Evolutionary conservation across 2,329 filamentous ascomycete species (phyloP).

Genomic region (Aspergillus oerlinghausenensis): DNA sequence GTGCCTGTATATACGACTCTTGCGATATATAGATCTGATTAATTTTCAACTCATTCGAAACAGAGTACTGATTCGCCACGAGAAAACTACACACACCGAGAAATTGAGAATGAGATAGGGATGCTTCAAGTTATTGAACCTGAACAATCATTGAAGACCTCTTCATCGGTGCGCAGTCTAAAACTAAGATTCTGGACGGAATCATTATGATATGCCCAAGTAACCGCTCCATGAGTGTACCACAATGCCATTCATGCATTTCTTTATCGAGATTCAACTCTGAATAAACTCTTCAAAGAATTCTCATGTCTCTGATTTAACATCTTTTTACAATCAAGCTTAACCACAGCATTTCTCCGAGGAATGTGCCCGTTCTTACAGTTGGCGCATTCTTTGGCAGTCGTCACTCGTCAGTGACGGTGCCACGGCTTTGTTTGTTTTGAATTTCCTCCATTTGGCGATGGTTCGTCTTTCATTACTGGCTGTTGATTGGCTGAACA

Average conservation of each 20-base stretch:
- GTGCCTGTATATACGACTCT: not conserved
- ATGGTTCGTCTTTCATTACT: not conserved
- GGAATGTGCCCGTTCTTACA: not conserved
- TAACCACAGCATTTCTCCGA: not conserved
- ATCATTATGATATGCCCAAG: too few species aligned
- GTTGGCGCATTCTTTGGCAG: not conserved
- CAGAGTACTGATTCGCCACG: not conserved
- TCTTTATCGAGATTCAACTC: not conserved
- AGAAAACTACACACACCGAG: not conserved
- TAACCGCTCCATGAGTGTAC: not conserved
- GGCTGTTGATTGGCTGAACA: not conserved
- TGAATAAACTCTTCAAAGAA: not conserved
- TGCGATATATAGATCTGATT: not conserved
- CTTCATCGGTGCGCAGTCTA: not conserved
- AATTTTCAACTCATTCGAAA: not conserved
- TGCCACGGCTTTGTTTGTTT: not conserved
- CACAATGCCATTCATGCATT: not conserved
- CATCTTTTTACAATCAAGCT: not conserved
- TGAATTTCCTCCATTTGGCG: slow-evolving; percentile 13
- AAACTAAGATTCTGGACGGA: not conserved
- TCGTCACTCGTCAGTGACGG: not conserved
- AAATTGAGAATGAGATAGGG: not conserved
- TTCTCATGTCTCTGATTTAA: not conserved
- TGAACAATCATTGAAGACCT: not conserved
- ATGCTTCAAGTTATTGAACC: not conserved